Conservation (phyloP, 2,329 filamentous ascomycete genomes). For the Cytospora schulzeri region DNA sequence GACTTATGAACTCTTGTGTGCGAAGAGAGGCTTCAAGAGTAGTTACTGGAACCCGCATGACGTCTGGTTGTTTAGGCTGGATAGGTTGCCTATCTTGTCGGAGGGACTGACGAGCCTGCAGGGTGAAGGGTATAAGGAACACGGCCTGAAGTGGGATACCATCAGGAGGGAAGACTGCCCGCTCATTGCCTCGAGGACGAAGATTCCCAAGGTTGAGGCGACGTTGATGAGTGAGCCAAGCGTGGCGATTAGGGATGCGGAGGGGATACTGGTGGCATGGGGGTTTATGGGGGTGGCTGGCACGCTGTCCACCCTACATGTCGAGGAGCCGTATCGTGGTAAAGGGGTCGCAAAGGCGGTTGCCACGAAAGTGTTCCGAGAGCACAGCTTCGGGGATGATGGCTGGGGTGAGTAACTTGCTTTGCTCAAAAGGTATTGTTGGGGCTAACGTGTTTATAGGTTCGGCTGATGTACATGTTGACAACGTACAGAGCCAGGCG, state of each 20-base stretch:
- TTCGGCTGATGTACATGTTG: slow-evolving; percentile 64
- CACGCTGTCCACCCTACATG: slow-evolving; percentile 33
- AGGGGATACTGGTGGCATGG: slow-evolving; percentile 62
- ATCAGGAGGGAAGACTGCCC: slow-evolving; percentile 55
- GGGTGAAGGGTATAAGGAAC: slow-evolving; percentile 38
- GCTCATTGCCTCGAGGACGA: slow-evolving; percentile 56
- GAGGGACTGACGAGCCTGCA: slow-evolving; percentile 19
- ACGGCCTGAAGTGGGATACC: slow-evolving; percentile 57
- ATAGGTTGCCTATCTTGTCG: slow-evolving; percentile 43
- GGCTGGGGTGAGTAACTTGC: slow-evolving; percentile 44
- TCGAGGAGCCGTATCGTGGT: slow-evolving; percentile 56
- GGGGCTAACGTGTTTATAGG: slow-evolving; percentile 9
- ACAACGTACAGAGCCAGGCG: slow-evolving; percentile 61
- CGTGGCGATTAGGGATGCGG: slow-evolving; percentile 47
- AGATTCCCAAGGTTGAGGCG: slow-evolving; percentile 57
- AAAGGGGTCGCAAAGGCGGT: slow-evolving; percentile 65
- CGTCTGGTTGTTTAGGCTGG: slow-evolving; percentile 61
- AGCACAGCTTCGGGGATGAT: slow-evolving; percentile 52
- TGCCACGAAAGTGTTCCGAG: slow-evolving; percentile 58
- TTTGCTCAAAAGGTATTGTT: not conserved
- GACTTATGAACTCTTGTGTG: slow-evolving; percentile 30
- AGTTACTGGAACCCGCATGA: slow-evolving; percentile 45
- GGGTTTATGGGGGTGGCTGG: slow-evolving; percentile 54
- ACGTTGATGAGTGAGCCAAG: slow-evolving; percentile 50
- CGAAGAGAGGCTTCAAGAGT: slow-evolving; percentile 33